Conservation (phyloP, 2,329 filamentous ascomycete genomes). For the Cladosporium sphaerospermum region DNA sequence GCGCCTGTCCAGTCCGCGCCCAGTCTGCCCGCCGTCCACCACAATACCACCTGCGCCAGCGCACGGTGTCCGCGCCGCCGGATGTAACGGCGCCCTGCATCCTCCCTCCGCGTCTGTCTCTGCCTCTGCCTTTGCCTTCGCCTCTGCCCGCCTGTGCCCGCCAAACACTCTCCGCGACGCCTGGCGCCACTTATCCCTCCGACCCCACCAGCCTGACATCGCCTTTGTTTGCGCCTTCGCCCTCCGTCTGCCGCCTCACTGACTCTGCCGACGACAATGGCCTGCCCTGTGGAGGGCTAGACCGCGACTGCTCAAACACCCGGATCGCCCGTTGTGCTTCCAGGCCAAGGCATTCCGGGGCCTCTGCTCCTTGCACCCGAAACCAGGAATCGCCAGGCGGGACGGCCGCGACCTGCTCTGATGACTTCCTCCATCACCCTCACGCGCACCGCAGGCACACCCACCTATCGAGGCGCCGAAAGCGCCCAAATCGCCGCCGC, state of each 20-base stretch:
- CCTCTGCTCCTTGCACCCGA: neutral
- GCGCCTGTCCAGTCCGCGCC: too few species aligned
- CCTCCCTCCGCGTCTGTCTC: neutral
- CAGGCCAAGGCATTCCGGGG: conserved; percentile 9
- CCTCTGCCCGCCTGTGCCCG: too few species aligned
- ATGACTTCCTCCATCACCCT: neutral
- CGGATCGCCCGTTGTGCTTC: neutral
- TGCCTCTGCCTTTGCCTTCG: neutral
- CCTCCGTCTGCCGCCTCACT: neutral
- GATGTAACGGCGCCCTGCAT: neutral
- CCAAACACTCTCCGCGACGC: too few species aligned
- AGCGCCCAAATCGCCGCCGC: neutral
- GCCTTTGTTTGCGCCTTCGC: neutral
- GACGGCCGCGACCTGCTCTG: neutral
- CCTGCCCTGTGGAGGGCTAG: conserved; percentile 1
- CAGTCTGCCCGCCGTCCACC: neutral
- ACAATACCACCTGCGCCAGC: neutral
- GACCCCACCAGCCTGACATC: conserved; percentile 1
- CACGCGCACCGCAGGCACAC: neutral
- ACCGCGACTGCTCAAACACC: neutral
- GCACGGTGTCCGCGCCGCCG: neutral
- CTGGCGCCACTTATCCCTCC: neutral
- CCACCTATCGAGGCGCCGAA: neutral
- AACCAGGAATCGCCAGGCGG: conserved; percentile 1
- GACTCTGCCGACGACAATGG: neutral